Evolutionary conservation across 306 rosid genomes (phyloP).

Genomic region (Coriaria nepalensis): DNA sequence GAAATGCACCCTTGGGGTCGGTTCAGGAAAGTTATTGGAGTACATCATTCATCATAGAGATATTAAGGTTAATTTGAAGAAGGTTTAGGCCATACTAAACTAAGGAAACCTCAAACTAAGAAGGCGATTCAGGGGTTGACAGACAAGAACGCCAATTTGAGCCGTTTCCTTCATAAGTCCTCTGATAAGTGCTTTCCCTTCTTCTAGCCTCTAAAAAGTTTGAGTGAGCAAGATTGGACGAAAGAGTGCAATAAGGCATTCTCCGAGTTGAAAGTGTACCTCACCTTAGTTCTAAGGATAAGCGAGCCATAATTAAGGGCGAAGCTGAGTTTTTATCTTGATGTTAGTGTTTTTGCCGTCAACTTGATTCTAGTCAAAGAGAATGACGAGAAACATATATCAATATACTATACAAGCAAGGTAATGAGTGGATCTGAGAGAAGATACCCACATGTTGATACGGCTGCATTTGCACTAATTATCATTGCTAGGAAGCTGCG

Average conservation of each 20-base stretch:
- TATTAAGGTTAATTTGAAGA: neutral
- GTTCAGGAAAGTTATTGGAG: neutral
- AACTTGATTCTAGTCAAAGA: too few species aligned
- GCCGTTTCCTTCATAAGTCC: neutral
- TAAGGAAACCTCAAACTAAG: neutral
- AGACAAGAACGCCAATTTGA: fast-evolving
- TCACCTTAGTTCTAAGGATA: too few species aligned
- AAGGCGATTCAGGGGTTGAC: neutral
- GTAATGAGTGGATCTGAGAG: too few species aligned
- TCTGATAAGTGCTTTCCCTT: neutral
- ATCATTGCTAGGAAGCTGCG: too few species aligned
- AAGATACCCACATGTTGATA: too few species aligned
- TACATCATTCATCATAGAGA: neutral
- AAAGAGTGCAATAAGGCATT: neutral
- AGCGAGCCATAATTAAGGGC: too few species aligned
- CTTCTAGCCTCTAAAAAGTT: neutral
- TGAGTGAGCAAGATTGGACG: neutral
- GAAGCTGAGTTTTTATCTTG: too few species aligned
- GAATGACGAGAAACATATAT: too few species aligned
- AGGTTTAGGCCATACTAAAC: neutral
- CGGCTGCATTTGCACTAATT: too few species aligned
- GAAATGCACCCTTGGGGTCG: neutral
- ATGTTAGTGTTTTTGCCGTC: too few species aligned
- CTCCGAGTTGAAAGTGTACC: neutral
- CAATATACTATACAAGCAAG: too few species aligned